Percentiles rank a stretch among this genome's conserved stretches.
Conservation (phyloP, 225 moss, liverwort and hornwort species). For the Polytrichum formosum region DNA sequence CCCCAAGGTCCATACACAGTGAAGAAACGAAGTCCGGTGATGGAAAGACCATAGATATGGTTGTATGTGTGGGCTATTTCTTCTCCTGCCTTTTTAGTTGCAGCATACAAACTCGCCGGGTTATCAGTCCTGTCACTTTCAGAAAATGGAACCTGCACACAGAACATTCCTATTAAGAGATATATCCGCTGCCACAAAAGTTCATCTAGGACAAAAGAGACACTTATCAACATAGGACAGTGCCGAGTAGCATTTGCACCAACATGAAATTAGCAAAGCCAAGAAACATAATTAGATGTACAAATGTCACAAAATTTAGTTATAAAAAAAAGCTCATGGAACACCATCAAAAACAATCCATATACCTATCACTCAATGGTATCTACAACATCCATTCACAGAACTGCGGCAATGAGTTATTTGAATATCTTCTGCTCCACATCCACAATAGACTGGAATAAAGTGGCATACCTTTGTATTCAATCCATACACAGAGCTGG, state of each 20-base stretch:
- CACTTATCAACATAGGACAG: neutral
- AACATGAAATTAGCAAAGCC: neutral
- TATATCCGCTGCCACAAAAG: neutral
- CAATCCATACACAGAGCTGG: slow-evolving; percentile 63
- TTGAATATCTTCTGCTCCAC: neutral
- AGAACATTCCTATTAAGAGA: slow-evolving; percentile 5
- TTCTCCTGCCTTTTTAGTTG: slow-evolving; percentile 65
- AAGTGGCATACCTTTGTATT: slow-evolving; percentile 46
- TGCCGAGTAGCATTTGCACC: neutral
- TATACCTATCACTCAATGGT: no score
- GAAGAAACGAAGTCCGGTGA: slow-evolving; percentile 65
- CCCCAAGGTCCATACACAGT: slow-evolving; percentile 70
- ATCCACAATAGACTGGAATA: neutral
- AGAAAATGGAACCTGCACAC: slow-evolving; percentile 57
- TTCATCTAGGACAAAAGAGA: neutral
- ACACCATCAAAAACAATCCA: neutral
- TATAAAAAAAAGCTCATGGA: neutral
- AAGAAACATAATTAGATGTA: neutral
- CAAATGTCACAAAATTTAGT: neutral
- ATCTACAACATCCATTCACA: neutral
- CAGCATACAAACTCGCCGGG: slow-evolving; percentile 64
- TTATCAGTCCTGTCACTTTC: slow-evolving; percentile 60
- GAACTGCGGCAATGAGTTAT: neutral
- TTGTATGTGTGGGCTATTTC: slow-evolving; percentile 64
- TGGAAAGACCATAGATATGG: slow-evolving; percentile 63